Evolutionary conservation across 371 early-diverging fungal genomes (phyloP), one percentile per base, ranked within the genome.

Genomic region (Chytridium lagenaria): DNA sequence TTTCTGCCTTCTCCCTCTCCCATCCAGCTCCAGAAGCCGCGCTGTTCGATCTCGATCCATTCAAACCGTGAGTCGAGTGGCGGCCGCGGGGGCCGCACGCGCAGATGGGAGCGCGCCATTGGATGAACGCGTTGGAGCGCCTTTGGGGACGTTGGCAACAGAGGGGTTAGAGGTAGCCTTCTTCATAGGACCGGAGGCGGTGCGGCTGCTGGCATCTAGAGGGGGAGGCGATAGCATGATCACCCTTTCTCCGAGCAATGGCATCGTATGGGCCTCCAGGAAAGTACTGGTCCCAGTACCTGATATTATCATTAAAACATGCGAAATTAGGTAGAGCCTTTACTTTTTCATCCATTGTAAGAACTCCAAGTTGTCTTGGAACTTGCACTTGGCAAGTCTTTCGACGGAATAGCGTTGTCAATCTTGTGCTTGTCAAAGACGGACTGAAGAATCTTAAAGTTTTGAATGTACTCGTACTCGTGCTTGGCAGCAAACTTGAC

Each of bases 331-430:
- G 37, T 2, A 52, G 44, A 72, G 38, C 66, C 28, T 59, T 44
- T 51, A 95, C 73, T 86, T 85, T 77, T 94, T 96, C 71, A 95
- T 75, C 97, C 96, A 97, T 77, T 97, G 97, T 78, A 95, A 76
- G 77, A 98, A 96, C 85, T 96, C 97, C 70, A 98, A 85, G 80
- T 97, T 98, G 83, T 98, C 98, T 83, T 96, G 97, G 85, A 97
- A 93, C 75, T 92, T 93, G 86, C 95, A 94, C 78, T 95, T 96
- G 69, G 91, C 85, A 76, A 98, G 84, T 3, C 90, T 83, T 44
- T 96, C 92, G 3, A 94, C 94, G 65, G 95, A 50, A 97, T 90
- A 38, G 85, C 83, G 69, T 91, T 87, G 68, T 89, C 90, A 38
- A 91, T 85, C 69, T 88, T 91, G 85, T 94, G 93, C 78, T 88